Evolutionary conservation across 2,329 filamentous ascomycete species (phyloP).

Genomic region (Penicillium hordei): DNA sequence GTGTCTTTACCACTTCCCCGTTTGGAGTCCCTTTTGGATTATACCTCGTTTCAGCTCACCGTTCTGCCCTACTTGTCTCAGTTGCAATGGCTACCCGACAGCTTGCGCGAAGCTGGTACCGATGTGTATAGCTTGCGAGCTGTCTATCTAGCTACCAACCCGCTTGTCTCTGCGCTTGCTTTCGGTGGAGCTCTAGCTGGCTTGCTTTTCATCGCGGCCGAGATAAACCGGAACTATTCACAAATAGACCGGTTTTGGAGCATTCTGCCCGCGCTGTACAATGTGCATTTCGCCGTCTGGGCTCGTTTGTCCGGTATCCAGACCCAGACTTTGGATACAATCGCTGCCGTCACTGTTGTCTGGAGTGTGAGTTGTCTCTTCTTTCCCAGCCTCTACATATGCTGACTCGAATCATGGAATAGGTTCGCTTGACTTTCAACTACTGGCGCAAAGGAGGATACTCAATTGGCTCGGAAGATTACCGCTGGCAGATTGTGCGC

Average conservation of each 20-base stretch:
- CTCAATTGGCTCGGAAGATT: constrained; percentile 84
- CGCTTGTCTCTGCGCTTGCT: constrained; percentile 71
- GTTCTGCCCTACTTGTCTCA: constrained; percentile 73
- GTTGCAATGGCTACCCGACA: constrained; percentile 67
- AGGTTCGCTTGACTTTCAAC: constrained; percentile 86
- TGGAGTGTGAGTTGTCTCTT: constrained; percentile 68
- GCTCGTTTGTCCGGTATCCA: constrained; percentile 71
- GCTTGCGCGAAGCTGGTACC: constrained; percentile 60
- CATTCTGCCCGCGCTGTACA: constrained; percentile 81
- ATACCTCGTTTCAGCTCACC: constrained; percentile 71
- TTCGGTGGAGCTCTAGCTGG: constrained; percentile 69
- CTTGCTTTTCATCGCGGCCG: constrained; percentile 72
- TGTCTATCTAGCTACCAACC: constrained; percentile 83
- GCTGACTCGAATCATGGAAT: constrained; percentile 16
- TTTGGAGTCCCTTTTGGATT: constrained; percentile 70
- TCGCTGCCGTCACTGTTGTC: constrained; percentile 66
- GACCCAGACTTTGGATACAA: constrained; percentile 68
- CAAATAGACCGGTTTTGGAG: constrained; percentile 94
- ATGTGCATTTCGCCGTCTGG: constrained; percentile 81
- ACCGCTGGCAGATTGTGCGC: constrained; percentile 82
- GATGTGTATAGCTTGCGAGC: constrained; percentile 63
- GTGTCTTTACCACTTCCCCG: constrained; percentile 60
- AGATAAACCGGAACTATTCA: constrained; percentile 92
- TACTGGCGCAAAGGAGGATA: constrained; percentile 97
- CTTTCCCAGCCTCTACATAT: neutral